Percentiles rank a stretch among this genome's conserved stretches.
These are phyloP conservation scores for Chlorella ohadii DNA, from an alignment of 139 green algal genomes.

Conservation along the genomic window DNA sequence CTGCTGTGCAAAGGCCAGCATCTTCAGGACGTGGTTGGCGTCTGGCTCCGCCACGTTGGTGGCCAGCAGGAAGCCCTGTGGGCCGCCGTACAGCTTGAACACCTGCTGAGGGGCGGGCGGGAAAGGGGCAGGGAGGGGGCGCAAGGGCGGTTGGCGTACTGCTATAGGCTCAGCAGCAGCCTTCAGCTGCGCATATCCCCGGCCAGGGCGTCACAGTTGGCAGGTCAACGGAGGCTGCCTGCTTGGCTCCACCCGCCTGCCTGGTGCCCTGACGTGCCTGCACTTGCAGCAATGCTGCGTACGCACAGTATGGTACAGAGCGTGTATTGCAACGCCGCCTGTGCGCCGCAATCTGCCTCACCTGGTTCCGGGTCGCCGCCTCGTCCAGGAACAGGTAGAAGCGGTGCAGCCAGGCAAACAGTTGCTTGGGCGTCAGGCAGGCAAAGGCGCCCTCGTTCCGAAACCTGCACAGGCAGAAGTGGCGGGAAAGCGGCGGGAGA, in stretches of 20 bases:
- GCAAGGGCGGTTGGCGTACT: too few species aligned
- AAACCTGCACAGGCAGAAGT: neutral
- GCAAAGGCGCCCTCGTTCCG: neutral
- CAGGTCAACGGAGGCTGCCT: too few species aligned
- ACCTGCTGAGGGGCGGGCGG: neutral
- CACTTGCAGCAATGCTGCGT: too few species aligned
- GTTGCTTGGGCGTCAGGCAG: neutral
- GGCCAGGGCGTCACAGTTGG: too few species aligned
- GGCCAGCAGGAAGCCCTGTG: neutral
- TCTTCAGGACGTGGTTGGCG: neutral
- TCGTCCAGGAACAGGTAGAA: conserved; percentile 1
- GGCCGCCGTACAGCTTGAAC: neutral
- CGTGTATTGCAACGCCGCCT: neutral
- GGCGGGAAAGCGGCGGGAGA: too few species aligned
- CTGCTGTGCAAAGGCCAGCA: neutral
- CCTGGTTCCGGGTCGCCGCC: neutral
- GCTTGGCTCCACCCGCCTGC: too few species aligned
- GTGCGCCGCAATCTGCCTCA: neutral
- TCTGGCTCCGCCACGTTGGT: conserved; percentile 4
- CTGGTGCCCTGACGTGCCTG: too few species aligned
- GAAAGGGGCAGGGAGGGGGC: neutral
- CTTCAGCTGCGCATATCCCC: too few species aligned
- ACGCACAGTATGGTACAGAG: too few species aligned
- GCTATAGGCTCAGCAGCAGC: too few species aligned
- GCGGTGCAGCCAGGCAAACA: conserved; percentile 3